Evolutionary conservation across 495 filamentous ascomycete species (phyloP), one percentile per base, ranked within the genome.

Genomic region (Lindgomyces ingoldianus): DNA sequence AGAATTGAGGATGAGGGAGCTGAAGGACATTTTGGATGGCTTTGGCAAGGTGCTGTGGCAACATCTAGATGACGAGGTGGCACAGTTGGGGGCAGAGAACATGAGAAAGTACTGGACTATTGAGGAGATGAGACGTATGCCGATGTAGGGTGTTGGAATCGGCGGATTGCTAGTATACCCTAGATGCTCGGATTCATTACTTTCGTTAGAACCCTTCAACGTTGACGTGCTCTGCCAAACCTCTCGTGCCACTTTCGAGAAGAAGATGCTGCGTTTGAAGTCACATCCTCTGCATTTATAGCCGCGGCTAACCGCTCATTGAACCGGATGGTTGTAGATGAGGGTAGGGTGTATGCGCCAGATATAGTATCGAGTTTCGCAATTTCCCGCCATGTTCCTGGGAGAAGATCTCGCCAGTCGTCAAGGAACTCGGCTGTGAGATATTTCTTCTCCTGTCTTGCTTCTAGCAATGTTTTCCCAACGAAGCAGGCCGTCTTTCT

Each of bases 211-310:
- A 22, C 6, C 27, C 4, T 39, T 55, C 30, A 55, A 16, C 51
- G 29, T 42, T 63, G 39, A 1, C 65, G 58, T 18, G 57, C 52
- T 36, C 52, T 57, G 3, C 42, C 69, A 77, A 96, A 93, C 68
- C 84, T 87, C 73, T 95, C 91, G 74, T 96, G 91, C 91, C 91
- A 96, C 71, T 93, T 95, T 58, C 91, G 84, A 65, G 80, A 81
- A 3, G 77, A 77, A 4, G 75, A 65, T 46, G 72, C 70, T 48
- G 72, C 70, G 46, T 76, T 72, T 33, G 73, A 73, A 22, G 69
- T 60, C 24, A 73, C 56, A 25, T 73, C 54, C 29, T 51, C 49
- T 19, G 36, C 19, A n/a, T 62, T 52, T n/a, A 27, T 48, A 1
- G 21, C 19, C 1, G 46, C 19, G 16, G 25, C 18, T 10, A 21